Base-by-base conservation (phyloP, 495 filamentous ascomycete genomes). In the Penicillium bialowiezense region DNA sequence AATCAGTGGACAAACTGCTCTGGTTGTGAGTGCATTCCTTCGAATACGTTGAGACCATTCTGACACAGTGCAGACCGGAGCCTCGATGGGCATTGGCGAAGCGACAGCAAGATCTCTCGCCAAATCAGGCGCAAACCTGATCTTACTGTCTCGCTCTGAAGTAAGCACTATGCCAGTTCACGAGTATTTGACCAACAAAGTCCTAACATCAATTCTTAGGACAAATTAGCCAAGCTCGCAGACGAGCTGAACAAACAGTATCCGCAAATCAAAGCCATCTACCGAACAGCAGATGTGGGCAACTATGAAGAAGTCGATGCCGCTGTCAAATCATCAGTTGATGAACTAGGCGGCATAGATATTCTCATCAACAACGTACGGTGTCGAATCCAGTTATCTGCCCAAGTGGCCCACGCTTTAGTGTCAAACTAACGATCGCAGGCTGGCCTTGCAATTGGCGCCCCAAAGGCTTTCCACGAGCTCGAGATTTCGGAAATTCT, bases 371-470 rank as follows among this genome's bases (percentile, higher is more conserved):
- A 26, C 23, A 26, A 26, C 23, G 23, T 26, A 26, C 8, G 23
- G 8, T 26, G n/a, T n/a, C n/a, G n/a, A n/a, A n/a, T n/a, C n/a
- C n/a, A n/a, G n/a, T n/a, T n/a, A n/a, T 8, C 23, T 8, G 8
- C 8, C 23, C 23, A 26, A 26, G 8, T 8, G 8, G 23, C 3
- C 23, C 8, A 8, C 23, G 23, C 23, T 8, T 58, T 15, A 29
- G 24, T 28, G 3, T 29, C 18, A 28, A 38, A 44, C 20, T 34
- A 26, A 33, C 33, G 2, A 35, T 10, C 3, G 20, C 40, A 62
- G 64, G 66, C 65, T 20, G 65, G 65, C 4, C 56, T 72, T 7
- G 63, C 67, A n/a, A 58, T 70, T 18, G 69, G 69, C 14, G 67
- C 69, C 0, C 67, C 67, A 0, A 41, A 47, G 4, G 13, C 48